Conservation (phyloP, 441 rosid genomes). For the Erodium trifolium region DNA sequence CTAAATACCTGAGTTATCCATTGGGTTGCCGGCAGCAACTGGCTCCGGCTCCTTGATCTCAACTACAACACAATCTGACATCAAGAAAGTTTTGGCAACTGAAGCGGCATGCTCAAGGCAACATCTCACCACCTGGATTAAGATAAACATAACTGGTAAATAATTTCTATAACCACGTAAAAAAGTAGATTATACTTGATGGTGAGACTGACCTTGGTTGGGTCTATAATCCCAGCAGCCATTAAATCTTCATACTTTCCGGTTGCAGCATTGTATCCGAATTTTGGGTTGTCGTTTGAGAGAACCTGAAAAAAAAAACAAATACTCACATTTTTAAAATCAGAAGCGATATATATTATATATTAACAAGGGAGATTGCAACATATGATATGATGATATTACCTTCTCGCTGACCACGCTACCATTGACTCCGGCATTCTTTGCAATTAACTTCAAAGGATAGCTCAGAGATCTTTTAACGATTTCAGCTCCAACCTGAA, state of each 20-base stretch:
- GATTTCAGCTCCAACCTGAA: slow-evolving; percentile 88
- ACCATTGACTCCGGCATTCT: slow-evolving; percentile 78
- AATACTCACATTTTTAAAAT: not conserved
- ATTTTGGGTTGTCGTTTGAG: slow-evolving; percentile 44
- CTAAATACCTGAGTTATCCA: not conserved
- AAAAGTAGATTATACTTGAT: no score
- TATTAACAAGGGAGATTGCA: not conserved
- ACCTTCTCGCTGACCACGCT: slow-evolving; percentile 12
- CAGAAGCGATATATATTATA: not conserved
- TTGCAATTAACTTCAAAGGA: slow-evolving; percentile 80
- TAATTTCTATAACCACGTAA: no score
- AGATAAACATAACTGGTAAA: not conserved
- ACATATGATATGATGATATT: slow-evolving; percentile 13
- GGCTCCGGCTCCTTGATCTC: slow-evolving; percentile 1
- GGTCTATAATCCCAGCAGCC: slow-evolving; percentile 94
- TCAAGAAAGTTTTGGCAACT: not conserved
- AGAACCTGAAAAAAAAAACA: slow-evolving; percentile 45
- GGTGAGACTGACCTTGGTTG: slow-evolving; percentile 59
- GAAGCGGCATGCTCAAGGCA: slow-evolving; percentile 4
- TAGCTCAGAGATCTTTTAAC: slow-evolving; percentile 78
- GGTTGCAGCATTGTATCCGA: slow-evolving; percentile 90
- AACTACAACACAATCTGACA: slow-evolving; percentile 2
- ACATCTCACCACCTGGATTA: slow-evolving; percentile 7
- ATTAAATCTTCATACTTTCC: slow-evolving; percentile 92
- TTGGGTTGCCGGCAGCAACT: not conserved